Conservation (phyloP, 352 stramenopile species). For the Phytophthora podocarpi region DNA sequence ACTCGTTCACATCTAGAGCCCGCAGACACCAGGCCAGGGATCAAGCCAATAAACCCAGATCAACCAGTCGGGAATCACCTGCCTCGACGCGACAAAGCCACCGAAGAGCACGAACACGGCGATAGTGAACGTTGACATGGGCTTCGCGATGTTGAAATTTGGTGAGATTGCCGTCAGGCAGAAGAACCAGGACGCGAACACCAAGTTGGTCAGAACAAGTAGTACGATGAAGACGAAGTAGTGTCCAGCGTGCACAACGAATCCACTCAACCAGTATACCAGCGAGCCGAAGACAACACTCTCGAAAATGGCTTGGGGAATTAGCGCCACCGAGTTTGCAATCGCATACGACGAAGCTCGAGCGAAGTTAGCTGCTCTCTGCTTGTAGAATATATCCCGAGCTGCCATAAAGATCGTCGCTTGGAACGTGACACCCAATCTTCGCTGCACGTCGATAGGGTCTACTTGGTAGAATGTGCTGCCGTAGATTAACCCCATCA, state of each 20-base stretch:
- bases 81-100: constrained; percentile 37
- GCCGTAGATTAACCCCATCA: constrained; percentile 42
- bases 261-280: constrained; percentile 79
- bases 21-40: constrained; percentile 49
- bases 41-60: constrained; percentile 65
- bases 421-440: constrained; percentile 77
- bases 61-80: constrained; percentile 25
- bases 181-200: constrained; percentile 46
- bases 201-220: constrained; percentile 41
- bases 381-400: constrained; percentile 77
- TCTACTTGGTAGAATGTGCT: constrained; percentile 47
- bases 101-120: constrained; percentile 46
- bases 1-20: constrained; percentile 36
- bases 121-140: constrained; percentile 25
- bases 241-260: constrained; percentile 11
- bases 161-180: constrained; percentile 30
- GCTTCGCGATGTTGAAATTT: constrained; percentile 30
- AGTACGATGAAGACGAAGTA: constrained; percentile 41
- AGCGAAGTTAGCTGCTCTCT: constrained; percentile 73
- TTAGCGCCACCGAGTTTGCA: constrained; percentile 53
- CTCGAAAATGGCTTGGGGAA: constrained; percentile 61
- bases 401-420: constrained; percentile 65
- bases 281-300: constrained; percentile 72
- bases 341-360: constrained; percentile 55
- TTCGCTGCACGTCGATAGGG: constrained; percentile 25